Evolutionary conservation across 78 protist genomes (phyloP).

Genomic region (Dictyostelium intermedium): DNA sequence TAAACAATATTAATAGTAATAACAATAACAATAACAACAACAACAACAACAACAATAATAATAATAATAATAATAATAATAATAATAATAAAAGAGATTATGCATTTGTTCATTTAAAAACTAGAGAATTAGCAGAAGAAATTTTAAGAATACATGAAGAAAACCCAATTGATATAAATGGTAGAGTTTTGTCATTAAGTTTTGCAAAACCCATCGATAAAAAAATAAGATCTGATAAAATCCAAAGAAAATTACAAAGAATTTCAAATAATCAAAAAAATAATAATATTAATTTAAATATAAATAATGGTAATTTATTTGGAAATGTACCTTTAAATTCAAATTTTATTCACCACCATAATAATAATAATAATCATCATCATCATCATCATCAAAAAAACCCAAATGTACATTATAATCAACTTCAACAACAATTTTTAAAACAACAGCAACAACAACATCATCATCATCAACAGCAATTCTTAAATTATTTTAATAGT

Average conservation of each 20-base stretch:
- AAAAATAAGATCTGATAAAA: conserved; percentile 14
- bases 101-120: conserved; percentile 57
- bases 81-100: conserved; percentile 38
- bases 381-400: background rate
- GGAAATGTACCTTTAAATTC: background rate
- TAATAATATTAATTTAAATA: background rate
- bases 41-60: background rate
- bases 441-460: too few species aligned
- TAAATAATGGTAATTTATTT: background rate
- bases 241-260: background rate
- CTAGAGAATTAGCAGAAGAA: conserved; percentile 20
- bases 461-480: background rate
- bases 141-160: background rate
- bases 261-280: background rate
- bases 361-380: too few species aligned
- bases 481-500: too few species aligned
- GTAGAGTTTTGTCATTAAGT: background rate
- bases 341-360: background rate
- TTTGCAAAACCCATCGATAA: conserved; percentile 63
- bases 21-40: background rate
- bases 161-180: background rate
- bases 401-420: background rate
- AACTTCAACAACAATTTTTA: too few species aligned
- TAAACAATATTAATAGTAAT: too few species aligned
- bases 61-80: background rate